Base-by-base conservation (phyloP, 2,329 filamentous ascomycete genomes). In the Ambrosiella cleistominuta region DNA sequence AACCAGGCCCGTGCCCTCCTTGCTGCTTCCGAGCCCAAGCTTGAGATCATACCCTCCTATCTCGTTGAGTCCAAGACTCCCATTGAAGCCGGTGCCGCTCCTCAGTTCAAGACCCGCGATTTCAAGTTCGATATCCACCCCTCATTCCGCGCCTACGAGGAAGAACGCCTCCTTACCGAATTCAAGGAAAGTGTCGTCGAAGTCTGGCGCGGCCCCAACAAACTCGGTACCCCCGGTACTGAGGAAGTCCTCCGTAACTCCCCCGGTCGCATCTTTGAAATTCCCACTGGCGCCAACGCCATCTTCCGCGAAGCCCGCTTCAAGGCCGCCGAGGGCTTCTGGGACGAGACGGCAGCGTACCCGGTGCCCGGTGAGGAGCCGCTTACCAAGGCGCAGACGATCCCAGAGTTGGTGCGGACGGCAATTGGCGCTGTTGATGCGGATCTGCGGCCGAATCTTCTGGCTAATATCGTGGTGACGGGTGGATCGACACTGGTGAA, bases 181-280 rank as follows among this genome's bases (percentile, higher is more conserved):
- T 98, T 95, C 79, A 98, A 98, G 73, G 94, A 98, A 72, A 94
- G 86, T 15, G 88, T 96, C 13, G 89, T 97, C 36, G 89, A 96
- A 71, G 82, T 91, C 12, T 98, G 93, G 91, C 80, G 82, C 35
- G 88, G 88, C 0, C 87, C 87, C 0, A 83, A 83, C 60, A 78
- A 82, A 61, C 81, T 88, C 65, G 69, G 70, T 47, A 71, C 69
- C 63, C 78, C 72, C 19, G 81, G 83, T 42, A 94, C 91, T 67
- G 82, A 93, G 67, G 90, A 96, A 47, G 75, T 81, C 53, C 83
- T 83, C 60, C 83, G 80, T 68, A 76, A 72, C 50, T 81, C 83
- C 63, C 87, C 88, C 0, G 87, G 88, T 45, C 84, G 88, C 56
- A 86, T 93, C 9, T 98, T 96, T 66, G 93, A 98, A 74, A 93